Percentiles rank a stretch among this genome's conserved stretches.
Conservation (phyloP, 805 yeast species). For the Candida loeiensis region DNA sequence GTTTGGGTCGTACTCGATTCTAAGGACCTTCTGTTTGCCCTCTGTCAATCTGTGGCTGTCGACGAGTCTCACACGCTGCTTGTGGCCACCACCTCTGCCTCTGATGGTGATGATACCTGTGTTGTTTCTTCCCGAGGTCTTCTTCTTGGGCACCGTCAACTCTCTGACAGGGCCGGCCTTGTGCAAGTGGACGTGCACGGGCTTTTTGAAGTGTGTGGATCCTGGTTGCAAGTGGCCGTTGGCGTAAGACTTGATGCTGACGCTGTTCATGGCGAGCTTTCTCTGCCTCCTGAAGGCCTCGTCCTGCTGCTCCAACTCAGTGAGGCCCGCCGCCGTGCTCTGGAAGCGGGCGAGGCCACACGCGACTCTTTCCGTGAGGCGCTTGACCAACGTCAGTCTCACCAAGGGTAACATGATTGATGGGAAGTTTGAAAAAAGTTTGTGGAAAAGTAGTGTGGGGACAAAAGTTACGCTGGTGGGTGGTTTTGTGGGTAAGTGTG, state of each 20-base stretch:
- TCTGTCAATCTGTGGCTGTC: constrained; percentile 66
- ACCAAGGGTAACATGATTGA: constrained; percentile 6
- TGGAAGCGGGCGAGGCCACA: constrained; percentile 5
- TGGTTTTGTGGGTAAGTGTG: background rate
- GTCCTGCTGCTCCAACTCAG: constrained; percentile 80
- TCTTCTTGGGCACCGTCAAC: constrained; percentile 68
- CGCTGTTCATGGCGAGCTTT: constrained; percentile 65
- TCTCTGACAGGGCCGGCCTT: constrained; percentile 78
- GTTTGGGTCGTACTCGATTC: constrained; percentile 95
- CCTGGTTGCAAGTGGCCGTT: constrained; percentile 77
- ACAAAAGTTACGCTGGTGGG: constrained; percentile 1
- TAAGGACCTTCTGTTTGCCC: constrained; percentile 74
- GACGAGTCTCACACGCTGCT: constrained; percentile 77
- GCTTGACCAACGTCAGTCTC: constrained; percentile 9
- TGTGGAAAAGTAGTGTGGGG: constrained; percentile 1
- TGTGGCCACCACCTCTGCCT: constrained; percentile 97
- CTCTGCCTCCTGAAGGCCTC: constrained; percentile 66
- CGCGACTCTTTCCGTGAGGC: constrained; percentile 4
- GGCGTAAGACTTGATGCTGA: constrained; percentile 68
- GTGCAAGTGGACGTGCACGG: constrained; percentile 82
- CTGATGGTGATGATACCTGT: constrained; percentile 86
- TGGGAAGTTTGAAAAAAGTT: constrained; percentile 1
- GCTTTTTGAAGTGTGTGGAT: constrained; percentile 82
- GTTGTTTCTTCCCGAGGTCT: constrained; percentile 84
- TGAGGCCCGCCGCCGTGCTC: constrained; percentile 36